Evolutionary conservation across 2,329 filamentous ascomycete genomes (phyloP), one percentile per base, ranked within the genome.

Genomic region (Bipolaris cookei): DNA sequence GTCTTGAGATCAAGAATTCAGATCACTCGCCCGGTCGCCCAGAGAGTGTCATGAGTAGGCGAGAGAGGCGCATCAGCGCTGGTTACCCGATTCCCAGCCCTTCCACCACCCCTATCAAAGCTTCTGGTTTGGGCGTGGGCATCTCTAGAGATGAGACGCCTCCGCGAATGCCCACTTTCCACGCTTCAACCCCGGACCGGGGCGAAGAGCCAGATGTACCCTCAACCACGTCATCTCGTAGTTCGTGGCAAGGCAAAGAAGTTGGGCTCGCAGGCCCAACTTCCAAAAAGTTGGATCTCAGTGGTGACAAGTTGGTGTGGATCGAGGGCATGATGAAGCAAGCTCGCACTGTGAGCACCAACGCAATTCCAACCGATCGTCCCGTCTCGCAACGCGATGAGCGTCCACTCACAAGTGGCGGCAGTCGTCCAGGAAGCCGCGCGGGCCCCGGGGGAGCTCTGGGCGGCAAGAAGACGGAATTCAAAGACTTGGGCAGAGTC

Each of bases 271-370:
- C 89, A 0, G 90, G 90, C 0, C 90, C 90, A 1, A 86, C 84
- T 44, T 82, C 83, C 34, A 89, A 86, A 74, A 83, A 85, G 41
- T 6, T 84, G 82, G 71, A 90, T 87, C 78, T 90, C 20, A 77
- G 87, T 54, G 86, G 88, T 53, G 88, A 92, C 76, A 91, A 89
- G 70, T 82, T 86, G 56, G 87, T 88, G 37, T 95, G 91, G 91
- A 89, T 95, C 8, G 89, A 93, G 74, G 90, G 87, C 60, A 89
- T 95, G 79, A 89, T 92, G 78, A 89, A 91, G 69, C 89, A 91
- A 71, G 91, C 92, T 38, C 85, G 89, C 57, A 83, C 87, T 44
- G 89, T 87, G 68, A 90, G 88, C 69, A 84, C 84, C 54, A 87
- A 87, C 72, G 56, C 70, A 38, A 52, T 65, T 14, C 52, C 57